Evolutionary conservation across 371 early-diverging fungal species (phyloP).

Genomic region (Funneliformis caledonium): DNA sequence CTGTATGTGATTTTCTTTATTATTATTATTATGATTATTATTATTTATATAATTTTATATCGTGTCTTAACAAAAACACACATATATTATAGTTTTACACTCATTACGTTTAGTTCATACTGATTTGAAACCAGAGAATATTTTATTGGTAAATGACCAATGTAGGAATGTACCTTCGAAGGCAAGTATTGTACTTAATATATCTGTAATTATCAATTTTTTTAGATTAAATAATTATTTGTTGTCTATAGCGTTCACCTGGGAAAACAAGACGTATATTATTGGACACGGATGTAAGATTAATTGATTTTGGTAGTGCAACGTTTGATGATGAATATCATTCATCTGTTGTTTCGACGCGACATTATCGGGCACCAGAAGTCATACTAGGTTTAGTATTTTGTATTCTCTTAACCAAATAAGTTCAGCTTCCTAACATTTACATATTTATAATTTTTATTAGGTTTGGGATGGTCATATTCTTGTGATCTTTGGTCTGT

Average conservation of each 20-base stretch:
- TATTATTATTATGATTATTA: slow-evolving; percentile 17
- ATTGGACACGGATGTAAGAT: slow-evolving; percentile 73
- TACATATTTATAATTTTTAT: not conserved
- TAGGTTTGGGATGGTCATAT: slow-evolving; percentile 90
- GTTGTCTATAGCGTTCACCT: not conserved
- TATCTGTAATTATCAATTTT: not conserved
- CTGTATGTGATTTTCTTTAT: slow-evolving; percentile 55
- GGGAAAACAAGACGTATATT: slow-evolving; percentile 69
- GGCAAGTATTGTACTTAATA: not conserved
- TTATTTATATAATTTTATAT: too few species aligned
- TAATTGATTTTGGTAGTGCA: slow-evolving; percentile 96
- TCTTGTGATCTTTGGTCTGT: slow-evolving; percentile 98
- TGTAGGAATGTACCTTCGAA: slow-evolving; percentile 24
- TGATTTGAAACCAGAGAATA: slow-evolving; percentile 94
- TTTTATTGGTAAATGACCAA: slow-evolving; percentile 60
- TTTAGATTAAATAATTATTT: not conserved
- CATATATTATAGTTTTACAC: slow-evolving; percentile 69
- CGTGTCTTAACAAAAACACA: not conserved
- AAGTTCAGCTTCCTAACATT: not conserved
- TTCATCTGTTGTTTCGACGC: slow-evolving; percentile 84
- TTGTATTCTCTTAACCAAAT: not conserved
- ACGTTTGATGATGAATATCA: slow-evolving; percentile 95
- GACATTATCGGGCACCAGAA: slow-evolving; percentile 98
- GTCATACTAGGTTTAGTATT: slow-evolving; percentile 78
- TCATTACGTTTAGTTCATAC: slow-evolving; percentile 85